Base-by-base conservation (phyloP, 1,284 basidiomycete species). In the Pseudozyma sp. region DNA sequence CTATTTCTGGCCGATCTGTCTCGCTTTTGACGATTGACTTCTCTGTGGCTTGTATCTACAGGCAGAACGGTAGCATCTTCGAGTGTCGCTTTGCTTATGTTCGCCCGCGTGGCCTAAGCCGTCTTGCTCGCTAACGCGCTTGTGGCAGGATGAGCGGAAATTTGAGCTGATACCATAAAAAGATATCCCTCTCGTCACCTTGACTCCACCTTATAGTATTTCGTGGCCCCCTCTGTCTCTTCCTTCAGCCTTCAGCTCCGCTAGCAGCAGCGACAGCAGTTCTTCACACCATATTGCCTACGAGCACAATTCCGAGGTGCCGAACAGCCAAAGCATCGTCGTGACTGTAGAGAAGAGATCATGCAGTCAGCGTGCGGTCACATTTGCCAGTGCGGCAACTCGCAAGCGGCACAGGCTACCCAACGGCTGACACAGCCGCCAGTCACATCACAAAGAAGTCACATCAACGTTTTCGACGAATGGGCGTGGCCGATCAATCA, bases 301-400 rank as follows among this genome's bases (percentile, higher is more conserved):
- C 24, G 24, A 29, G 10, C 48, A 49, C 17, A 45, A 9, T 29
- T 11, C n/a, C 46, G 31, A 16, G 31, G n/a, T 33, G 31, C 30
- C 7, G 7, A 33, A 31, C 34, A 7, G 34, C n/a, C n/a, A 40
- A n/a, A 51, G 8, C 8, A 39, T 37, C 17, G 49, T 24, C 24
- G 24, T 24, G 24, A 24, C 24, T 24, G 24, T 24, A 24, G 24
- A 24, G 24, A 24, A 24, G 24, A 7, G 13, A 49, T 31, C 7
- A 54, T 61, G 59, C 54, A 55, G 45, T 29, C 44, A 17, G 34
- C 35, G n/a, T 51, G 60, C 33, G 7, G 24, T 42, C 61, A 63
- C 61, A 42, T 52, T 29, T 63, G 61, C 54, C 61, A 56, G 43
- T 63, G 61, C 37, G 37, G 54, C 37, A 34, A 13, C 31, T n/a